These are phyloP conservation scores for Hexamita inflata DNA, from an alignment of 208 protist genomes.

Conservation along the genomic window DNA sequence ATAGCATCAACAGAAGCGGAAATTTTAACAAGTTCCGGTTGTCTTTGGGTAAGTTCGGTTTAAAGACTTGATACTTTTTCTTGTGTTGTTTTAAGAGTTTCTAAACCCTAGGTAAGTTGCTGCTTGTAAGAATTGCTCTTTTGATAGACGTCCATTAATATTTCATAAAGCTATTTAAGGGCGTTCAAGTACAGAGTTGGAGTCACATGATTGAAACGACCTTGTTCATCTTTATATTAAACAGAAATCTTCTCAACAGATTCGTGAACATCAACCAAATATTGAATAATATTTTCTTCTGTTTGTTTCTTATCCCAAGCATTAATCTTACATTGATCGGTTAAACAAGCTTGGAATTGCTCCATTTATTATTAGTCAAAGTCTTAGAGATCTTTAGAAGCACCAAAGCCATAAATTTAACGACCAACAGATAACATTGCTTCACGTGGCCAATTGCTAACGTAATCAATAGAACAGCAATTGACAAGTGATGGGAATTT, in stretches of 20 bases:
- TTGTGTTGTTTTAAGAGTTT: conserved; percentile 73
- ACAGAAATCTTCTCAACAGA: conserved; percentile 26
- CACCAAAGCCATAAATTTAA: not conserved
- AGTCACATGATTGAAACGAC: conserved; percentile 88
- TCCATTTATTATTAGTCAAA: too few species aligned
- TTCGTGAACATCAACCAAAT: conserved; percentile 42
- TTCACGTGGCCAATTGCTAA: conserved; percentile 85
- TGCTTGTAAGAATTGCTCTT: conserved; percentile 59
- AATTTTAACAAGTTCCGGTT: conserved; percentile 78
- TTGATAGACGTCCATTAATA: conserved; percentile 63
- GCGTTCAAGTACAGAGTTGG: conserved; percentile 92
- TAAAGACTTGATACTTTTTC: conserved; percentile 71
- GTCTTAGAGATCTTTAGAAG: not conserved
- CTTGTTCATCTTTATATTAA: conserved; percentile 68
- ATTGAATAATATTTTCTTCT: conserved; percentile 27
- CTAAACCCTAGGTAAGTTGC: conserved; percentile 72
- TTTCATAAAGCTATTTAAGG: conserved; percentile 63
- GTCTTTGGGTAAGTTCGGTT: conserved; percentile 69
- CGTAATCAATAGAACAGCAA: conserved; percentile 90
- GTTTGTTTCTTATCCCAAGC: not conserved
- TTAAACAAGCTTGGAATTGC: conserved; percentile 18
- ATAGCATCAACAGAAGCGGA: conserved; percentile 62
- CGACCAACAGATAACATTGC: conserved; percentile 76
- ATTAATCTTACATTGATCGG: too few species aligned
- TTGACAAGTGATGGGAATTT: conserved; percentile 89